Percentiles rank a stretch among this genome's conserved stretches.
phyloP scores from a whole-genome alignment of 257 asterid genomes.

The Phtheirospermum japonicum region DNA sequence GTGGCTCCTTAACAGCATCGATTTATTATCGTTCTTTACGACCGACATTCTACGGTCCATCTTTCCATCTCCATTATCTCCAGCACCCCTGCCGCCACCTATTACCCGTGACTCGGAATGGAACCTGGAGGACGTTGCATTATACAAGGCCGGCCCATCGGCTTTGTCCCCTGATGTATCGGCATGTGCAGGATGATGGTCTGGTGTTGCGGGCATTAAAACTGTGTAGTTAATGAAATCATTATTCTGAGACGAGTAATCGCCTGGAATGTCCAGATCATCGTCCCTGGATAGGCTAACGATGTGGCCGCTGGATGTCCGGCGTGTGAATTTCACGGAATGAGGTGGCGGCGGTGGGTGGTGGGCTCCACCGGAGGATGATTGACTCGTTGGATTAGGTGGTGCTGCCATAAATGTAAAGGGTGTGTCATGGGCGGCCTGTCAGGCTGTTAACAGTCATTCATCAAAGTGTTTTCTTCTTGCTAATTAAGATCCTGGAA shows the following conservation, averaged over 20 bases:
- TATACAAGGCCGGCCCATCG: slow-evolving; percentile 53
- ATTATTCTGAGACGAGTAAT: slow-evolving; percentile 34
- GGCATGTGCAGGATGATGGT: slow-evolving; percentile 43
- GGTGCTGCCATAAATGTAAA: slow-evolving; percentile 38
- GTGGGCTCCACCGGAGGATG: slow-evolving; percentile 29
- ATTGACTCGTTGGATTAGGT: slow-evolving; percentile 33
- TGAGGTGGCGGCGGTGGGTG: slow-evolving; percentile 34
- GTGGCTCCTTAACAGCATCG: slow-evolving; percentile 83
- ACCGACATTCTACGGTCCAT: slow-evolving; percentile 69
- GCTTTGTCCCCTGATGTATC: slow-evolving; percentile 54
- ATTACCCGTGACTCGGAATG: slow-evolving; percentile 40
- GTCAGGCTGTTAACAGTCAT: neutral
- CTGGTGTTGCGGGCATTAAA: slow-evolving; percentile 93
- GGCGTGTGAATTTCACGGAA: slow-evolving; percentile 63
- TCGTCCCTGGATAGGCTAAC: slow-evolving; percentile 71
- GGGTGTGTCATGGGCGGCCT: neutral
- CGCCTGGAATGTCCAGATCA: slow-evolving; percentile 52
- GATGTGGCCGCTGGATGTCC: slow-evolving; percentile 71
- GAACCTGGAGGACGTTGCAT: slow-evolving; percentile 46
- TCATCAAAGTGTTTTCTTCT: neutral
- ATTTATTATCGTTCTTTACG: slow-evolving; percentile 50
- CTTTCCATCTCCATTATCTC: slow-evolving; percentile 35
- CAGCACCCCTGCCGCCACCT: slow-evolving; percentile 28
- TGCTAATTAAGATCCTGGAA: neutral
- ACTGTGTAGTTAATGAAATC: slow-evolving; percentile 78